These are phyloP conservation scores for Amorphotheca resinae DNA, from an alignment of 495 filamentous ascomycete species.

Conservation along the genomic window DNA sequence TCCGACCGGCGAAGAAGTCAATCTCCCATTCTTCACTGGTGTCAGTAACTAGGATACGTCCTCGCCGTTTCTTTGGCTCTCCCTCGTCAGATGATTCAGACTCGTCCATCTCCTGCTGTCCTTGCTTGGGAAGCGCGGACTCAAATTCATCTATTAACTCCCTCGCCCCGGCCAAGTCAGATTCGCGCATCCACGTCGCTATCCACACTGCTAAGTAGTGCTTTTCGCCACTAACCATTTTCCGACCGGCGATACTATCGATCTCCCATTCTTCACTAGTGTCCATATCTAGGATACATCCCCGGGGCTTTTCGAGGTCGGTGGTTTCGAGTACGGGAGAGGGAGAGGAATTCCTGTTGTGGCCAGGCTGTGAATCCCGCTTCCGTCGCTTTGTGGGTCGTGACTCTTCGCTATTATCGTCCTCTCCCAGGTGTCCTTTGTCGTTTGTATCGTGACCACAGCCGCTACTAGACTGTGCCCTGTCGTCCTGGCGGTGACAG, in stretches of 20 bases:
- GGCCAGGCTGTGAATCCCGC: too few relatives aligned
- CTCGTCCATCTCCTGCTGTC: neutral
- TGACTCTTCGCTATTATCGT: too few relatives aligned
- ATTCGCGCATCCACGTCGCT: slow-evolving; percentile 5
- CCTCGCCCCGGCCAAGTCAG: slow-evolving; percentile 3
- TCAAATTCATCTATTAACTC: slow-evolving; percentile 6
- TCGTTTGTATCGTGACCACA: too few relatives aligned
- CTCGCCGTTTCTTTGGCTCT: neutral
- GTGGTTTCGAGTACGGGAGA: neutral
- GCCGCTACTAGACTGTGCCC: too few relatives aligned
- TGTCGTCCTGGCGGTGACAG: too few relatives aligned
- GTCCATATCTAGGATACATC: neutral
- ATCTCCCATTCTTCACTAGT: slow-evolving; percentile 2
- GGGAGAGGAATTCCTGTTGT: too few relatives aligned
- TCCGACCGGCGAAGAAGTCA: slow-evolving; percentile 2
- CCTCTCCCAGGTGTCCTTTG: too few relatives aligned
- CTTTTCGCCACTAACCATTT: slow-evolving; percentile 5
- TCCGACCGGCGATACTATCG: slow-evolving; percentile 3
- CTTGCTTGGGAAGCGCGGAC: neutral
- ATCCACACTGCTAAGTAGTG: slow-evolving; percentile 2
- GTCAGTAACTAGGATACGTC: neutral
- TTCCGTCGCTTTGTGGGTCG: too few relatives aligned
- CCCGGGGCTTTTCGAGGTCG: neutral
- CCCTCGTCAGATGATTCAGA: neutral
- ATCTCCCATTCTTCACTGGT: slow-evolving; percentile 6